Evolutionary conservation across 2,329 filamentous ascomycete genomes (phyloP).

Genomic region (Xylaria sp.): DNA sequence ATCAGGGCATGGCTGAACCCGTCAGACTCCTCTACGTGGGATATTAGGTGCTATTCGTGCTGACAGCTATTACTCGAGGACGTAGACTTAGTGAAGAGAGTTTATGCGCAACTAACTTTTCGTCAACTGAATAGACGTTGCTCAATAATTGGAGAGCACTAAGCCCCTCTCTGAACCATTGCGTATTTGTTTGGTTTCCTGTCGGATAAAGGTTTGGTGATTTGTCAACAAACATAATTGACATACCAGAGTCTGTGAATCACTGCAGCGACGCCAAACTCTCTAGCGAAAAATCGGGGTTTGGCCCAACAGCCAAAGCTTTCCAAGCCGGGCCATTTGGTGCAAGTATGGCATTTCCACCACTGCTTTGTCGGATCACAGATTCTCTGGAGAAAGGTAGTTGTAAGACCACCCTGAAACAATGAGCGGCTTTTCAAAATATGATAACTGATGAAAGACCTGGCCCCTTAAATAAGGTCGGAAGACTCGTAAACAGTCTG

Average conservation of each 20-base stretch:
- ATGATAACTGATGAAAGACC: not conserved
- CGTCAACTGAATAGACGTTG: not conserved
- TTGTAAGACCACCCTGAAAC: not conserved
- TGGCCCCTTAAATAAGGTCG: not conserved
- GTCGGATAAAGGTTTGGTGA: not conserved
- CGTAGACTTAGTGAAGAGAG: not conserved
- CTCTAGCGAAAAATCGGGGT: not conserved
- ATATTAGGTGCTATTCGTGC: not conserved
- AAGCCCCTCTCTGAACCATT: not conserved
- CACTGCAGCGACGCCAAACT: not conserved
- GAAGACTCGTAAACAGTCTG: not conserved
- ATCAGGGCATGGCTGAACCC: not conserved
- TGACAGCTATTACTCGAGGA: not conserved
- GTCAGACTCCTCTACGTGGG: not conserved
- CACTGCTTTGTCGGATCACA: too few species aligned
- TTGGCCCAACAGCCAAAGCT: not conserved
- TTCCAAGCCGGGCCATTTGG: not conserved
- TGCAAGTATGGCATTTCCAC: not conserved
- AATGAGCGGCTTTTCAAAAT: not conserved
- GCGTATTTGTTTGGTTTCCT: not conserved
- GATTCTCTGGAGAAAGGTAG: not conserved
- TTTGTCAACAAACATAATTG: not conserved
- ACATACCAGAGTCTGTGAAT: not conserved
- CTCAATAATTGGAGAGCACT: not conserved
- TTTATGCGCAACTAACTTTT: not conserved